A percentile compares a stretch with the other conserved stretches of the same genome.
These are phyloP conservation scores for Cryptococcus wingfieldii DNA, from an alignment of 1,284 basidiomycete genomes.

Conservation along the genomic window DNA sequence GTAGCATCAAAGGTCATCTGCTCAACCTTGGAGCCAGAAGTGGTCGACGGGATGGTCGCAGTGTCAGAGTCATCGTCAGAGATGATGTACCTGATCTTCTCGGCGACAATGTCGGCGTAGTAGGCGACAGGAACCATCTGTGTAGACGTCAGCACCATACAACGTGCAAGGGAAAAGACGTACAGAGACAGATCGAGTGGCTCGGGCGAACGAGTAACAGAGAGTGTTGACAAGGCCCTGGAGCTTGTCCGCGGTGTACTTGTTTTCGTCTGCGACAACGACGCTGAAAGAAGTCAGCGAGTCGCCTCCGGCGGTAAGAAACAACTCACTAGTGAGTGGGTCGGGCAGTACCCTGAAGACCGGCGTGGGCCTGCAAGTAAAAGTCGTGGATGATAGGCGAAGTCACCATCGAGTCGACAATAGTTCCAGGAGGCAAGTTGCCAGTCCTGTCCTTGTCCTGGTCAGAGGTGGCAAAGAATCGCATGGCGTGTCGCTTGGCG, in stretches of 20 bases:
- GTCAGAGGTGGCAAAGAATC: slow-evolving; percentile 46
- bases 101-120: slow-evolving; percentile 44
- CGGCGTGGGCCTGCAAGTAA: slow-evolving; percentile 45
- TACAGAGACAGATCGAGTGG: slow-evolving; percentile 49
- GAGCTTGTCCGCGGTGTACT: slow-evolving; percentile 42
- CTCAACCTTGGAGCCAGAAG: slow-evolving; percentile 1
- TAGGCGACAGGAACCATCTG: slow-evolving; percentile 2
- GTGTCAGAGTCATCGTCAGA: slow-evolving; percentile 33
- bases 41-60: slow-evolving; percentile 8
- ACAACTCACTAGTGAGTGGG: slow-evolving; percentile 48
- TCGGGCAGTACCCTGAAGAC: slow-evolving; percentile 47
- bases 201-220: slow-evolving; percentile 49
- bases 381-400: slow-evolving; percentile 50
- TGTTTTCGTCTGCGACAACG: slow-evolving; percentile 35
- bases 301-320: not conserved
- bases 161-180: slow-evolving; percentile 17
- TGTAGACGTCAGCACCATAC: not conserved
- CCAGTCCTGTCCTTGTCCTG: slow-evolving; percentile 46
- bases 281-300: slow-evolving; percentile 11
- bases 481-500: slow-evolving; percentile 49
- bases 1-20: slow-evolving; percentile 17
- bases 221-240: slow-evolving; percentile 46
- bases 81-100: slow-evolving; percentile 46
- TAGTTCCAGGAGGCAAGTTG: slow-evolving; percentile 47
- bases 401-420: slow-evolving; percentile 47